phyloP scores from a whole-genome alignment of 1,139 yeast genomes.

The Citeromyces siamensis region DNA sequence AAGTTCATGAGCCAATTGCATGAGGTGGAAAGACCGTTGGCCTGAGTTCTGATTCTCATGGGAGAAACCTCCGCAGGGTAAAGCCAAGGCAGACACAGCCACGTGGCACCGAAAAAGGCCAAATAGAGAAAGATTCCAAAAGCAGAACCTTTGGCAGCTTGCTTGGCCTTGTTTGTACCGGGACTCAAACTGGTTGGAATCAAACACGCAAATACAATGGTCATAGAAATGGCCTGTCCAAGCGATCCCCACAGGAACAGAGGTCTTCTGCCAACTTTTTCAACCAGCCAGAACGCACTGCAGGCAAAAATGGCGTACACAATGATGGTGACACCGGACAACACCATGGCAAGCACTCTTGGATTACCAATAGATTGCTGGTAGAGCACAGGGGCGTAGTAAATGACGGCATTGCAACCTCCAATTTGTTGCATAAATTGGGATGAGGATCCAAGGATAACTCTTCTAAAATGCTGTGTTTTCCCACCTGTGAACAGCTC shows the following conservation, averaged over 20 bases:
- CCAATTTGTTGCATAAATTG: conserved; percentile 39
- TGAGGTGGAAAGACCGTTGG: conserved; percentile 32
- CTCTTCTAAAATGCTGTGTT: conserved; percentile 41
- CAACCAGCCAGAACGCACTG: conserved; percentile 54
- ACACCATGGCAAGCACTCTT: conserved; percentile 38
- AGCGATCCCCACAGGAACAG: conserved; percentile 24
- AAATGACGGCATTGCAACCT: conserved; percentile 57
- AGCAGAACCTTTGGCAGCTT: conserved; percentile 30
- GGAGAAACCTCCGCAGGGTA: conserved; percentile 33
- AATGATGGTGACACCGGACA: conserved; percentile 56
- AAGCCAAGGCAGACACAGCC: conserved; percentile 30
- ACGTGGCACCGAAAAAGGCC: conserved; percentile 24
- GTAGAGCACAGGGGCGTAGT: conserved; percentile 53
- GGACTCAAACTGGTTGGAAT: conserved; percentile 10
- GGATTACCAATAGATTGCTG: conserved; percentile 37
- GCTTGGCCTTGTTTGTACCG: conserved; percentile 4
- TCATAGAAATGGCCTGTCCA: conserved; percentile 28
- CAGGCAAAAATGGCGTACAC: conserved; percentile 49
- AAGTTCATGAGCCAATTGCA: conserved; percentile 39
- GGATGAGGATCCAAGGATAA: conserved; percentile 48
- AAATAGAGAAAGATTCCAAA: conserved; percentile 33
- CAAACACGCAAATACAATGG: conserved; percentile 26
- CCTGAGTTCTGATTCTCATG: conserved; percentile 28
- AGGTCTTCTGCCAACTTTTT: conserved; percentile 52
- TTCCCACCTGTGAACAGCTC: conserved; percentile 50